phyloP scores from a whole-genome alignment of 441 rosid genomes.

The Capsella rubella region DNA sequence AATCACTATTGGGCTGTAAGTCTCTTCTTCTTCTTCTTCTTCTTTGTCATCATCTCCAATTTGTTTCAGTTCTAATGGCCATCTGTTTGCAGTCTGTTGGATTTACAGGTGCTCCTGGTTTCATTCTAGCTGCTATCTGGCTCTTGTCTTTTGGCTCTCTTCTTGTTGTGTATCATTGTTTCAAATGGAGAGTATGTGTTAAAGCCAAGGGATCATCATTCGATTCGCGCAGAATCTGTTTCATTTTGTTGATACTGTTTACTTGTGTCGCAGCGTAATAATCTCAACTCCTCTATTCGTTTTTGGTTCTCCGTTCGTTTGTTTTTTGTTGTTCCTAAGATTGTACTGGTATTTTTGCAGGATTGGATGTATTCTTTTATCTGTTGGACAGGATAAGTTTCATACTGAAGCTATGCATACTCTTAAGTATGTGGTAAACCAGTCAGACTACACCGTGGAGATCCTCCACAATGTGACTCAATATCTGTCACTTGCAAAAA shows the following conservation, averaged over 20 bases:
- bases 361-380: constrained; percentile 86
- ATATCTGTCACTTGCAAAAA: constrained; percentile 90
- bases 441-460: constrained; percentile 86
- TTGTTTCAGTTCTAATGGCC: constrained; percentile 21
- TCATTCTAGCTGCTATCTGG: constrained; percentile 80
- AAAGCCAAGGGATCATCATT: constrained; percentile 58
- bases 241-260: constrained; percentile 76
- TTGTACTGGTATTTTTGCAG: constrained; percentile 47
- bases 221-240: constrained; percentile 58
- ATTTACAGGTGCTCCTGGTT: constrained; percentile 86
- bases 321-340: constrained; percentile 11
- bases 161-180: constrained; percentile 66
- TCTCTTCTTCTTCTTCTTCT: constrained; percentile 23
- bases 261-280: constrained; percentile 89
- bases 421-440: constrained; percentile 85
- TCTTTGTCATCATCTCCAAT: background rate
- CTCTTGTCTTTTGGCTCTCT: constrained; percentile 80
- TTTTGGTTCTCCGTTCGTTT: background rate
- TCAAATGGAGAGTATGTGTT: constrained; percentile 67
- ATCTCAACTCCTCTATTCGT: constrained; percentile 24
- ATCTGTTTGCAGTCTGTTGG: constrained; percentile 79
- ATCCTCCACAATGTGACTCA: constrained; percentile 82
- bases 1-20: constrained; percentile 95
- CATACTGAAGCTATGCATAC: constrained; percentile 76
- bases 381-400: constrained; percentile 87